A percentile compares a stretch with the other conserved stretches of the same genome.
These are phyloP conservation scores for Wickerhamomyces chaumierensis DNA, from an alignment of 805 yeast species.

Conservation along the genomic window DNA sequence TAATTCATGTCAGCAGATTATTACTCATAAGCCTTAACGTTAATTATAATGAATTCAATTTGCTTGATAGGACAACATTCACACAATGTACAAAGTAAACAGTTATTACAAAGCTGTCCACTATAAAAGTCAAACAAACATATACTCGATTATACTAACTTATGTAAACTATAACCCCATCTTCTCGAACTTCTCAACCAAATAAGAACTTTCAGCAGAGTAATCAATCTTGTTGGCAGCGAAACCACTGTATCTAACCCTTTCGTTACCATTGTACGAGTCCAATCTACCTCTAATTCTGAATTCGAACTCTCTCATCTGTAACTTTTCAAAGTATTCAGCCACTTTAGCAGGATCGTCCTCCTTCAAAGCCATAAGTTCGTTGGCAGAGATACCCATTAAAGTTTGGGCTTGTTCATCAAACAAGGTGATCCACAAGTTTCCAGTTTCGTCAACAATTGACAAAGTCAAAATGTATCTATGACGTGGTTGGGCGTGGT, in stretches of 20 bases:
- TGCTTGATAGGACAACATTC: no score
- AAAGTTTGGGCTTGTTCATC: conserved; percentile 72
- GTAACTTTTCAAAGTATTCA: conserved; percentile 33
- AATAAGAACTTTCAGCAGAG: conserved; percentile 46
- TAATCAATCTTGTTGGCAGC: conserved; percentile 42
- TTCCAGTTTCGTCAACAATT: conserved; percentile 73
- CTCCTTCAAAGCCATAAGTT: conserved; percentile 34
- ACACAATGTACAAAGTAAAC: no score
- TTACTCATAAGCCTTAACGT: no score
- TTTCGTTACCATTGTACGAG: conserved; percentile 64
- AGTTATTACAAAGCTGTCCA: no score
- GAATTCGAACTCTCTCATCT: conserved; percentile 63
- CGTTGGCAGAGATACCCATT: conserved; percentile 54
- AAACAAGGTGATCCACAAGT: conserved; percentile 77
- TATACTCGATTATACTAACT: no score
- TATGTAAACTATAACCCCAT: conserved; percentile 2
- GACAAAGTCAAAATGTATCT: conserved; percentile 72
- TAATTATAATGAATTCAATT: no score
- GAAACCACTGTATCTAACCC: conserved; percentile 65
- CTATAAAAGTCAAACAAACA: no score
- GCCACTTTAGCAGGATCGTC: conserved; percentile 32
- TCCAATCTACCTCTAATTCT: conserved; percentile 78
- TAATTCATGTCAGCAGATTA: no score
- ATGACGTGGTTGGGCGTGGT: conserved; percentile 57
- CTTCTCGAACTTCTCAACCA: conserved; percentile 27